Evolutionary conservation across 371 early-diverging fungal species (phyloP), one percentile per base, ranked within the genome.

Genomic region (Mucor circinelloides): DNA sequence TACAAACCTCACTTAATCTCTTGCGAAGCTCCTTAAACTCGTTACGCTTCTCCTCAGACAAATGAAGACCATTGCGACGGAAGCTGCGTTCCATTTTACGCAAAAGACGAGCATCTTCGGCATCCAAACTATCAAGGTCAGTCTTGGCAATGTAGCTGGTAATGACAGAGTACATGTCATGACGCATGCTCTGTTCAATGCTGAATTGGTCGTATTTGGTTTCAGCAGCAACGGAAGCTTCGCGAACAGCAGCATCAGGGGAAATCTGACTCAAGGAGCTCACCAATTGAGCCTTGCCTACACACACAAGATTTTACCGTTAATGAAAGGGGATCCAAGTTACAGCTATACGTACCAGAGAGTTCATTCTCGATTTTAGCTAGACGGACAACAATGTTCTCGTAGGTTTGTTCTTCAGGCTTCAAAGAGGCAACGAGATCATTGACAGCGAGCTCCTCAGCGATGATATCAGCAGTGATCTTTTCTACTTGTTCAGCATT

Each of bases 121-220:
- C 69, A 12, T 73, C 78, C 52, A 91, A 74, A 15, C 60, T 61
- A 21, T 68, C 68, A 50, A 87, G 60, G 60, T 88, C 88, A 6
- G 82, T 83, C 68, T 84, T 84, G 63, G 75, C 67, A 62, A 86
- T 79, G 55, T 86, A 86, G 19, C 73, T 79, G 25, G 85, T 81
- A 64, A 92, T 85, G 6, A 86, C 87, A 23, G 66, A 63, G 70
- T 89, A 94, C 23, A 94, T 77, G 66, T 94, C 94, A 61, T 87
- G 87, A 57, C 93, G 90, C 94, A 94, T 94, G 57, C 70, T 70
- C 27, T 83, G 83, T 62, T 93, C 93, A 69, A 94, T 92, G 58
- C 82, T 84, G 69, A 90, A 92, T 31, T 87, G 90, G 63, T 87
- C 84, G 59, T 89, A 84, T 58, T 78, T 78, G 56, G 85, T 85